Base-by-base conservation (phyloP, 495 filamentous ascomycete genomes). In the Neurospora hispaniola region DNA sequence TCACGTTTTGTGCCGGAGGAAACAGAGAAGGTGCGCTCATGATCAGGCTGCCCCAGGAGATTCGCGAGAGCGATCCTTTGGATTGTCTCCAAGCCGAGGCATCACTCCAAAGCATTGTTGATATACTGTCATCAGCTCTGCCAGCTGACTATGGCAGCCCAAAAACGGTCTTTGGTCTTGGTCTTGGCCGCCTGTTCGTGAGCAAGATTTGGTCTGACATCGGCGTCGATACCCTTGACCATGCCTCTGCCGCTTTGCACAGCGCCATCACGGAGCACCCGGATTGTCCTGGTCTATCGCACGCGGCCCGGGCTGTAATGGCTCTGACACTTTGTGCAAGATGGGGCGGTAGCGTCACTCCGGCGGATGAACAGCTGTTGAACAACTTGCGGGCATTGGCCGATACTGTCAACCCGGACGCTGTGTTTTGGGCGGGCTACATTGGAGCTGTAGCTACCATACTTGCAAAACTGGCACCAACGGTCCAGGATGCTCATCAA, bases 11-110 rank as follows among this genome's bases (percentile, higher is more conserved):
- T 77, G 89, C 93, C 75, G 94, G 86, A 12, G 94, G 94, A 11
- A 93, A 97, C 66, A 87, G 94, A 38, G 94, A 97, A 80, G 94
- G 94, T 0, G 87, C 90, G 2, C 80, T 96, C 38, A 94, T 91
- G 81, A 86, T 89, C 79, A 89, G 86, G 71, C 85, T 96, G 18
- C 85, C 88, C 0, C 72, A 80, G 8, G 76, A 82, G 4, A 79
- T 92, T 18, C 88, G 91, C 70, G 85, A 88, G 43, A 85, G 87
- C 76, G 84, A 90, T 78, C 93, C 94, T 2, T 77, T 97, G 16
- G 77, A 88, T 3, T 79, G 81, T 2, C 81, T 86, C 10, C 70
- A 74, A 31, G 35, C 18, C 3, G 16, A 20, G 5, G 54, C 68
- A 44, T 78, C 88, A 23, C 72, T 92, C 8, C 73, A 85, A 31